Evolutionary conservation across 345 rosid species (phyloP).

Genomic region (Corchorus olitorius): DNA sequence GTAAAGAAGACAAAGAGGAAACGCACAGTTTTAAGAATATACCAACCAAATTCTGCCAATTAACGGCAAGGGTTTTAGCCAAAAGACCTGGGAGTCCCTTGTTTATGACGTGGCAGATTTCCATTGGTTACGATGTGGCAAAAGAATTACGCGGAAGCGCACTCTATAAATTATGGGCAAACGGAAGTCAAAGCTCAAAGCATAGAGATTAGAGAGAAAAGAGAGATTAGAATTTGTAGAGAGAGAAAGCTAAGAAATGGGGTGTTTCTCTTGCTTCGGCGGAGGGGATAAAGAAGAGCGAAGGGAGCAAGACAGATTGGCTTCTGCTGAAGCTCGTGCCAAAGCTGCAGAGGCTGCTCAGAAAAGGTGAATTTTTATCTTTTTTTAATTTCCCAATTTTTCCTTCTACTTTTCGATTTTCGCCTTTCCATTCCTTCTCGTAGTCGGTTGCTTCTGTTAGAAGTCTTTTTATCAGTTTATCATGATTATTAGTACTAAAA

Average conservation of each 20-base stretch:
- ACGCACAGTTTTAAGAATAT: neutral
- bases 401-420: neutral
- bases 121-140: neutral
- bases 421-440: constrained; percentile 12
- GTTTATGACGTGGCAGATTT: constrained; percentile 13
- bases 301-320: constrained; percentile 68
- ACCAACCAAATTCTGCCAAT: neutral
- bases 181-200: constrained; percentile 7
- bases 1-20: neutral
- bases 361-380: constrained; percentile 51
- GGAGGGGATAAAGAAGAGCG: constrained; percentile 58
- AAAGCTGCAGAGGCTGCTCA: constrained; percentile 98
- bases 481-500: neutral
- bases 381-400: neutral
- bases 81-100: neutral
- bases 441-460: neutral
- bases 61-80: neutral
- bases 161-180: neutral
- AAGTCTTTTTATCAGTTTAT: neutral
- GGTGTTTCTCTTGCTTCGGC: constrained; percentile 76
- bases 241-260: constrained; percentile 34
- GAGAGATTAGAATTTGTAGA: too few relatives aligned
- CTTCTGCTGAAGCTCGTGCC: constrained; percentile 89
- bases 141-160: neutral
- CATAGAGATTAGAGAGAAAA: neutral